These are phyloP conservation scores for Ceraceosorus guamensis DNA, from an alignment of 1,284 basidiomycete species.

Conservation along the genomic window DNA sequence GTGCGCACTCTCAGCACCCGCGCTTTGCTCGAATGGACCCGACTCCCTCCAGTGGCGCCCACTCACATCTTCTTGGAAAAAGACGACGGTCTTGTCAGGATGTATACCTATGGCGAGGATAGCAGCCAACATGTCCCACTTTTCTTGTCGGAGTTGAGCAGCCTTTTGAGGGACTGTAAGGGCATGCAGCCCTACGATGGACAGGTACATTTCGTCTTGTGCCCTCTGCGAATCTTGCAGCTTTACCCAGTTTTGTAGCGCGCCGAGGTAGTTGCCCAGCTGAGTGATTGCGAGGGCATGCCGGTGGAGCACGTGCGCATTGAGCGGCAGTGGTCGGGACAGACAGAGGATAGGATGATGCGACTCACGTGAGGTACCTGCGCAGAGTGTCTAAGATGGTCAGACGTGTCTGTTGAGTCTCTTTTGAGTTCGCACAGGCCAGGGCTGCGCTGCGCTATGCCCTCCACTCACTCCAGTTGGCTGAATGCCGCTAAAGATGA, in stretches of 20 bases:
- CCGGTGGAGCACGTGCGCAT: no score
- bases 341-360: no score
- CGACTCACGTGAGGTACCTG: no score
- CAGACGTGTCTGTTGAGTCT: background rate
- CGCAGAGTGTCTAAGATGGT: no score
- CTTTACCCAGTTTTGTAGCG: conserved; percentile 77
- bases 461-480: conserved; percentile 61
- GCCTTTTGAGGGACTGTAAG: conserved; percentile 50
- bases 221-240: conserved; percentile 56
- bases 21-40: no score
- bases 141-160: conserved; percentile 18
- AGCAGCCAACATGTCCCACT: conserved; percentile 72
- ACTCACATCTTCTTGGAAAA: conserved; percentile 68
- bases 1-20: no score
- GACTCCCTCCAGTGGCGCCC: conserved; percentile 52
- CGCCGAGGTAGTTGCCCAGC: conserved; percentile 90
- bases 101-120: conserved; percentile 79
- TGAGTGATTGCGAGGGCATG: conserved; percentile 42
- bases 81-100: conserved; percentile 67
- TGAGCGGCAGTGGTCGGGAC: no score
- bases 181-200: conserved; percentile 64
- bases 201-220: conserved; percentile 58
- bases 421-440: conserved; percentile 58
- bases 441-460: conserved; percentile 29
- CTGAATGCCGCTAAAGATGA: conserved; percentile 72